Percentiles rank a stretch among this genome's conserved stretches.
Conservation (phyloP, 1,284 basidiomycete species). For the Cystobasidium sp. region DNA sequence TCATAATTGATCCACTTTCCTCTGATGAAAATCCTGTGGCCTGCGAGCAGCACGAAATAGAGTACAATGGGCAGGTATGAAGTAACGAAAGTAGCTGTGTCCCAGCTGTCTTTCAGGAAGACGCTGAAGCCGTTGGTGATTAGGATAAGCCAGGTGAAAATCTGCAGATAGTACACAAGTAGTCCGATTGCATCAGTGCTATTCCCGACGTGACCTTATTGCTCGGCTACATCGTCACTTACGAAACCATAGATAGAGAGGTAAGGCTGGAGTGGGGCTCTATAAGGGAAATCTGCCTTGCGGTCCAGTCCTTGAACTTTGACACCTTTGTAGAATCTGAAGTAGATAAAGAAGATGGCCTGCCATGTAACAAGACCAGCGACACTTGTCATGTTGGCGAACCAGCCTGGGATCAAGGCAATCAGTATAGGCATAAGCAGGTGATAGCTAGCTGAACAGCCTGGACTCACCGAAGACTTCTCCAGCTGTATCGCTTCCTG, state of each 20-base stretch:
- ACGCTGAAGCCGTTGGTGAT: constrained; percentile 46
- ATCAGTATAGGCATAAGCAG: no score
- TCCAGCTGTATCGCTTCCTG: constrained; percentile 64
- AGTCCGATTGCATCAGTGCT: no score
- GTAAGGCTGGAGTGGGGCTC: constrained; percentile 67
- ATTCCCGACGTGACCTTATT: no score
- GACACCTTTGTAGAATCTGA: constrained; percentile 76
- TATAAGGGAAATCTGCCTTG: constrained; percentile 66
- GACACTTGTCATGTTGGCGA: constrained; percentile 60
- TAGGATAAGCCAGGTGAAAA: constrained; percentile 62
- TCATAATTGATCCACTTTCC: constrained; percentile 61
- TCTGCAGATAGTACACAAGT: constrained; percentile 65
- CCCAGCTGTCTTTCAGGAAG: constrained; percentile 50
- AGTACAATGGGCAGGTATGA: constrained; percentile 75
- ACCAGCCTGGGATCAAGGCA: no score
- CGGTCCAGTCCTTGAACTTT: constrained; percentile 75
- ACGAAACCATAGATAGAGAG: constrained; percentile 70
- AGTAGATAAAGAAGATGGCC: constrained; percentile 76
- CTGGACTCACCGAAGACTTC: constrained; percentile 73
- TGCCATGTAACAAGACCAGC: constrained; percentile 79
- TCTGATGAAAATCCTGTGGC: constrained; percentile 63
- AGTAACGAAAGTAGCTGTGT: constrained; percentile 61
- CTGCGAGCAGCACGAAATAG: constrained; percentile 75
- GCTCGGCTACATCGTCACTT: not conserved
- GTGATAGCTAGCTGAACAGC: no score